These are phyloP conservation scores for Viola odorata DNA, from an alignment of 345 rosid genomes.

Conservation along the genomic window DNA sequence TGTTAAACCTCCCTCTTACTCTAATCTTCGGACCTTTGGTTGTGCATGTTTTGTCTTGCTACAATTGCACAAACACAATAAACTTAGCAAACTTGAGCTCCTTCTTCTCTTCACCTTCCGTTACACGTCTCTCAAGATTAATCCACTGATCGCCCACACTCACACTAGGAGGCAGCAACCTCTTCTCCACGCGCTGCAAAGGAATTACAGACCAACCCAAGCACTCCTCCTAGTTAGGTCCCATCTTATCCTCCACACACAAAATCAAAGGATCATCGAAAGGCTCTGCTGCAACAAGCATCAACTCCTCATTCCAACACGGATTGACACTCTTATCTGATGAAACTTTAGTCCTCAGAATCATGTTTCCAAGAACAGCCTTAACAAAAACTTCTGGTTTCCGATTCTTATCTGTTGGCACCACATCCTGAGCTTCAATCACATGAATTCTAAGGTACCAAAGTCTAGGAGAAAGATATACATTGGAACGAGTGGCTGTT, in stretches of 20 bases:
- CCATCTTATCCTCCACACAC: slow-evolving; percentile 5
- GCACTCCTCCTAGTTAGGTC: slow-evolving; percentile 22
- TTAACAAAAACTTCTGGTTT: slow-evolving; percentile 36
- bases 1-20: too few species aligned
- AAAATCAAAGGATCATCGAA: slow-evolving; percentile 17
- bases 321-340: slow-evolving; percentile 6
- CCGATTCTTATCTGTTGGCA: slow-evolving; percentile 23
- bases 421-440: slow-evolving; percentile 48
- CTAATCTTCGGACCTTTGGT: too few species aligned
- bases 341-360: slow-evolving; percentile 11
- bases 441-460: slow-evolving; percentile 42
- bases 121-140: slow-evolving; percentile 25
- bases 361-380: slow-evolving; percentile 33
- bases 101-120: not conserved
- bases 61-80: too few species aligned
- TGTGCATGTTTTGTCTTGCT: too few species aligned
- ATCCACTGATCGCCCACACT: slow-evolving; percentile 33
- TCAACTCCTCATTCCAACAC: slow-evolving; percentile 16
- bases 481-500: slow-evolving; percentile 17
- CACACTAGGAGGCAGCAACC: slow-evolving; percentile 22
- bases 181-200: slow-evolving; percentile 39
- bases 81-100: slow-evolving; percentile 23
- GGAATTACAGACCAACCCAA: slow-evolving; percentile 39
- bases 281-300: slow-evolving; percentile 19
- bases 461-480: slow-evolving; percentile 25